Percentiles rank a stretch among this genome's conserved stretches.
Evolutionary conservation across 1,139 yeast species (phyloP).

Genomic region (Nakaseomyces glabratus): DNA sequence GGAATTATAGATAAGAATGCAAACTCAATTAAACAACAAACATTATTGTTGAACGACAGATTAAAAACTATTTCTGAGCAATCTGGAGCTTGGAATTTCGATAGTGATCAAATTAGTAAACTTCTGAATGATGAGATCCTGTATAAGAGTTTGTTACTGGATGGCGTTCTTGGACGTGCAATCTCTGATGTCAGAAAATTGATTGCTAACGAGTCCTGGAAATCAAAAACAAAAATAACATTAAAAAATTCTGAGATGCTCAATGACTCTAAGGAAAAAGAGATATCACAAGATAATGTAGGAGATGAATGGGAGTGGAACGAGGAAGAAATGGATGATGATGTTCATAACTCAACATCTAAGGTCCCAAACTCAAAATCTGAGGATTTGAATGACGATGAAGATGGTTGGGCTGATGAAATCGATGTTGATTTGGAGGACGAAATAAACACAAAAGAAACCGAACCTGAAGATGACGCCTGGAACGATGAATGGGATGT

Average conservation of each 20-base stretch:
- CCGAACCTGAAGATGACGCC: slow-evolving; percentile 15
- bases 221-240: slow-evolving; percentile 2
- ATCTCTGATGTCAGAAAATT: slow-evolving; percentile 15
- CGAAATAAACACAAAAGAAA: slow-evolving; percentile 5
- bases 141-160: slow-evolving; percentile 21
- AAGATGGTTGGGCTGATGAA: slow-evolving; percentile 19
- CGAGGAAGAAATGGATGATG: slow-evolving; percentile 11
- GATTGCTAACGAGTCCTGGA: slow-evolving; percentile 14
- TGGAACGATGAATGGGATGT: slow-evolving; percentile 28
- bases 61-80: slow-evolving; percentile 13
- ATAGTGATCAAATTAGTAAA: slow-evolving; percentile 14
- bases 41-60: slow-evolving; percentile 11
- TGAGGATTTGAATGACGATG: slow-evolving; percentile 11
- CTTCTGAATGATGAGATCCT: slow-evolving; percentile 20
- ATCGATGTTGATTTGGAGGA: slow-evolving; percentile 20
- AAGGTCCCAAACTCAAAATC: neutral
- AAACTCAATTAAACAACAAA: slow-evolving; percentile 9
- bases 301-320: slow-evolving; percentile 23
- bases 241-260: slow-evolving; percentile 1
- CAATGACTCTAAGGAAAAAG: neutral
- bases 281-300: neutral
- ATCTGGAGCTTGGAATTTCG: slow-evolving; percentile 15
- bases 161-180: slow-evolving; percentile 18
- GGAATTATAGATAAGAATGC: slow-evolving; percentile 15
- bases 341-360: neutral